These are phyloP conservation scores for Pterocarpus macrocarpus DNA, from an alignment of 306 rosid genomes.

Conservation along the genomic window DNA sequence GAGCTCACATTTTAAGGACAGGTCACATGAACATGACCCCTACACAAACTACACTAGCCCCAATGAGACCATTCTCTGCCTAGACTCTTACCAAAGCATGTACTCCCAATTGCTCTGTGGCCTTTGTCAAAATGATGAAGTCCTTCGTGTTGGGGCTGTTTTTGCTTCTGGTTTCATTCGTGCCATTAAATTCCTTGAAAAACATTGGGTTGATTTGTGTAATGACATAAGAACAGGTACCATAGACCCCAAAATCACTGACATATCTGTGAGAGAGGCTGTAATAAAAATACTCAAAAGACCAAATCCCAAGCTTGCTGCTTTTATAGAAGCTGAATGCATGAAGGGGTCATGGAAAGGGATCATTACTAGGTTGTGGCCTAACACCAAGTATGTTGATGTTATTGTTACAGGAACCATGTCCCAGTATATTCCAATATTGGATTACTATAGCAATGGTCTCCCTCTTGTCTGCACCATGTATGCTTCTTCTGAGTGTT, in stretches of 20 bases:
- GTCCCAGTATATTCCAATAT: conserved; percentile 68
- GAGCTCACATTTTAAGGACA: conserved; percentile 58
- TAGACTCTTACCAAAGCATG: conserved; percentile 70
- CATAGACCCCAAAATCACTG: conserved; percentile 50
- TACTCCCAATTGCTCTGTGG: conserved; percentile 78
- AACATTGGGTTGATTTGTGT: conserved; percentile 57
- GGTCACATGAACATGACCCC: conserved; percentile 46
- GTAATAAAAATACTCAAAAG: conserved; percentile 52
- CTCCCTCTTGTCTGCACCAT: conserved; percentile 70
- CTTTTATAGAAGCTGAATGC: conserved; percentile 59
- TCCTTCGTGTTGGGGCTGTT: conserved; percentile 75
- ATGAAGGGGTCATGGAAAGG: conserved; percentile 61
- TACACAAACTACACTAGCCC: conserved; percentile 67
- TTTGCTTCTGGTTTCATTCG: conserved; percentile 79
- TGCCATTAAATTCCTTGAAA: conserved; percentile 65
- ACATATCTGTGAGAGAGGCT: conserved; percentile 59
- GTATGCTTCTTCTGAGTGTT: conserved; percentile 79
- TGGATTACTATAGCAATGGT: conserved; percentile 65
- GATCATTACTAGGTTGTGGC: conserved; percentile 68
- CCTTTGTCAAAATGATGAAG: conserved; percentile 55
- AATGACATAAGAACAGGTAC: conserved; percentile 63
- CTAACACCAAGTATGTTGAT: conserved; percentile 69
- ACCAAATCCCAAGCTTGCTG: conserved; percentile 62
- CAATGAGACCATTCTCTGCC: conserved; percentile 61
- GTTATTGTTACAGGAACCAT: conserved; percentile 78